Percentiles rank a stretch among this genome's conserved stretches.
These are phyloP conservation scores for Apophysomyces sp. DNA, from an alignment of 371 early-diverging fungal species.

Conservation along the genomic window DNA sequence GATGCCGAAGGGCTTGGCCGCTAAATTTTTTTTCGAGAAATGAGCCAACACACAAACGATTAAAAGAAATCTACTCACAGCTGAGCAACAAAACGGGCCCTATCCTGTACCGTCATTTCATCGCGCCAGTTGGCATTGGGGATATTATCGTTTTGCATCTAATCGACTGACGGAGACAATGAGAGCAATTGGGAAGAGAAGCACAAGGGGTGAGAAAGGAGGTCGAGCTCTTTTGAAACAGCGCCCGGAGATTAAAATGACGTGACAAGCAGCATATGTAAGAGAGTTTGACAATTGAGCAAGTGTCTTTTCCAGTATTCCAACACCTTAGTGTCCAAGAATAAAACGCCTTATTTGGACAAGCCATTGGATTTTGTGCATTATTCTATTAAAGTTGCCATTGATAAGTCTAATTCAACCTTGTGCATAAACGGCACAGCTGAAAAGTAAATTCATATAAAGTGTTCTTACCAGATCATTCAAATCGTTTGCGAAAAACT, in stretches of 20 bases:
- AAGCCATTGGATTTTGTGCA: too few species aligned
- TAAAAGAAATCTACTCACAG: slow-evolving; percentile 26
- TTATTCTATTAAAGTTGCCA: too few species aligned
- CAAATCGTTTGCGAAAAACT: neutral
- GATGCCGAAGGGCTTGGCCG: slow-evolving; percentile 29
- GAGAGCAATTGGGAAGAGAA: neutral
- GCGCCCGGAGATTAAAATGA: neutral
- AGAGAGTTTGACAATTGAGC: too few species aligned
- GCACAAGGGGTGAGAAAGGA: neutral
- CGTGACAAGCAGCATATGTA: neutral
- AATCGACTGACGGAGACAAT: neutral
- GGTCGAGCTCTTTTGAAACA: neutral
- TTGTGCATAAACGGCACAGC: too few species aligned
- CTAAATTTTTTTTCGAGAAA: slow-evolving; percentile 12
- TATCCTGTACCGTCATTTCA: slow-evolving; percentile 36
- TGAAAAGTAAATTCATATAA: too few species aligned
- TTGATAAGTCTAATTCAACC: too few species aligned
- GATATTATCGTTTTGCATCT: slow-evolving; percentile 11
- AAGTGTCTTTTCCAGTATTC: too few species aligned
- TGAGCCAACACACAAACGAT: neutral
- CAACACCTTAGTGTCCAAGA: too few species aligned
- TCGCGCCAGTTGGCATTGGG: slow-evolving; percentile 42
- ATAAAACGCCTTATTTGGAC: too few species aligned
- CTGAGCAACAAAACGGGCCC: slow-evolving; percentile 36
- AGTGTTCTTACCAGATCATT: too few species aligned